phyloP scores from a whole-genome alignment of 495 filamentous ascomycete genomes.

The Penicillium paradoxum region DNA sequence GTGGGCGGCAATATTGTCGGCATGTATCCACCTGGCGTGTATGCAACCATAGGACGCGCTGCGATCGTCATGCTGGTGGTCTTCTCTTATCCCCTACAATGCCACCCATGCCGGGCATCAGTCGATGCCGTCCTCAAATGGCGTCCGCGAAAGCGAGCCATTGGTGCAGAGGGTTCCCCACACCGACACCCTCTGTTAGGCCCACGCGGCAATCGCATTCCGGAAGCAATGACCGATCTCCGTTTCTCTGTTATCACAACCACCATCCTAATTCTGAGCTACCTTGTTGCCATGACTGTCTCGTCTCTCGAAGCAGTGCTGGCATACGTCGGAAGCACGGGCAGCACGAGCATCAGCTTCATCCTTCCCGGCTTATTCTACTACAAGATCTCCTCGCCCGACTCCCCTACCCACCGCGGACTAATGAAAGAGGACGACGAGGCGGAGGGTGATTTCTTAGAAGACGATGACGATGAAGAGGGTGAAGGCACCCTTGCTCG shows the following conservation, averaged over 20 bases:
- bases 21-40: slow-evolving; percentile 79
- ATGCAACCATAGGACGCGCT: slow-evolving; percentile 85
- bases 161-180: slow-evolving; percentile 41
- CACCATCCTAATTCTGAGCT: slow-evolving; percentile 74
- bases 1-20: slow-evolving; percentile 87
- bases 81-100: slow-evolving; percentile 93
- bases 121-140: slow-evolving; percentile 90
- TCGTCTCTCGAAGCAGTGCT: slow-evolving; percentile 83
- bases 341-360: slow-evolving; percentile 91
- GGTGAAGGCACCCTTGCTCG: slow-evolving; percentile 30
- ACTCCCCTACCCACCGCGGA: slow-evolving; percentile 75
- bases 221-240: slow-evolving; percentile 70
- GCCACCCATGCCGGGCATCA: slow-evolving; percentile 90
- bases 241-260: slow-evolving; percentile 90
- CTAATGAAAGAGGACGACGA: slow-evolving; percentile 88
- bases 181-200: slow-evolving; percentile 40
- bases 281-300: slow-evolving; percentile 84
- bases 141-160: slow-evolving; percentile 56
- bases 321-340: slow-evolving; percentile 92
- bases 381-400: slow-evolving; percentile 91
- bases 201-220: slow-evolving; percentile 28
- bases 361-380: slow-evolving; percentile 95
- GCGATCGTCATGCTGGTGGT: slow-evolving; percentile 96
- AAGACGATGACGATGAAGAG: slow-evolving; percentile 41
- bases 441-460: slow-evolving; percentile 36